These are phyloP conservation scores for Geotrichum reessii DNA, from an alignment of 1,139 yeast genomes.

Conservation along the genomic window DNA sequence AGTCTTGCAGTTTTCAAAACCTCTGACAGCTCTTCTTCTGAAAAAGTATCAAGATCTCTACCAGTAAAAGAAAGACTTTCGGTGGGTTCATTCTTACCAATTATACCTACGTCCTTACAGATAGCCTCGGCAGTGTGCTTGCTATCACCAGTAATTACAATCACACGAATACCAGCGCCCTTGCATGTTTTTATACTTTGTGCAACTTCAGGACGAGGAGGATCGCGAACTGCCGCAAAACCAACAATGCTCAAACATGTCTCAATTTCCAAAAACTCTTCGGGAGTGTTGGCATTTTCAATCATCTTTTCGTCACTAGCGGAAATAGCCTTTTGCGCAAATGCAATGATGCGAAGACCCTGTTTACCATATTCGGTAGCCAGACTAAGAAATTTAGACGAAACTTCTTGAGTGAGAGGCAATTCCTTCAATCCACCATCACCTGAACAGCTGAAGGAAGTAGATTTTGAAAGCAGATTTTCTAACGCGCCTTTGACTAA, in stretches of 20 bases:
- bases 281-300: constrained; percentile 24
- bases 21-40: constrained; percentile 23
- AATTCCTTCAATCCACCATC: constrained; percentile 32
- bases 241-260: constrained; percentile 42
- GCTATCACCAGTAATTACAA: constrained; percentile 52
- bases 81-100: constrained; percentile 41
- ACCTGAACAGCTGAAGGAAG: constrained; percentile 35
- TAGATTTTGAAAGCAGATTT: constrained; percentile 41
- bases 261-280: constrained; percentile 33
- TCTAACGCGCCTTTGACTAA: constrained; percentile 54
- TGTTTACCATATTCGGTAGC: constrained; percentile 40
- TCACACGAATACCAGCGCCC: constrained; percentile 50
- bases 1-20: constrained; percentile 32
- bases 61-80: constrained; percentile 40
- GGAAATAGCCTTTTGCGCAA: constrained; percentile 34
- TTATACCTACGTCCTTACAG: constrained; percentile 48
- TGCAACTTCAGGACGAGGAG: constrained; percentile 50
- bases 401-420: constrained; percentile 21
- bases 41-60: constrained; percentile 39
- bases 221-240: constrained; percentile 49
- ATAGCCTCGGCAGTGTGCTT: constrained; percentile 51
- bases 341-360: constrained; percentile 46
- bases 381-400: constrained; percentile 32
- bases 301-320: constrained; percentile 10
- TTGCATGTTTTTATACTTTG: constrained; percentile 44